A percentile compares a stretch with the other conserved stretches of the same genome.
phyloP scores from a whole-genome alignment of 108 stramenopile genomes.

The Fragilariopsis cylindrus region DNA sequence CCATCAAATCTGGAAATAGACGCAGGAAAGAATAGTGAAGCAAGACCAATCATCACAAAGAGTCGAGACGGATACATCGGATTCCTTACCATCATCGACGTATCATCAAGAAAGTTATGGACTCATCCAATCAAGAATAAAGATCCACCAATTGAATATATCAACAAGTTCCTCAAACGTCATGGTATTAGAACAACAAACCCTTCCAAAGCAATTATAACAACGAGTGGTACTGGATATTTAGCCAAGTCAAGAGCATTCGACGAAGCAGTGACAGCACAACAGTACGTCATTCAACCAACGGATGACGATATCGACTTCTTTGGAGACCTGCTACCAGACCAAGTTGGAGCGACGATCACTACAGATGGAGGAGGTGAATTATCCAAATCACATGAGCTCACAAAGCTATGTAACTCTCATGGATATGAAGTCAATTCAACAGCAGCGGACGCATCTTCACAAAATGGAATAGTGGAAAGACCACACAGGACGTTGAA shows the following conservation, averaged over 20 bases:
- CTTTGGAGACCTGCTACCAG: background rate
- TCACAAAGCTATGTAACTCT: background rate
- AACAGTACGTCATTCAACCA: background rate
- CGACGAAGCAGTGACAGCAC: background rate
- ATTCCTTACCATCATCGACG: no score
- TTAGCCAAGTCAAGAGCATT: background rate
- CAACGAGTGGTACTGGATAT: background rate
- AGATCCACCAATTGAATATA: no score
- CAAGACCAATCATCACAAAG: no score
- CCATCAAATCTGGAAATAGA: no score
- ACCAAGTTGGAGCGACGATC: background rate
- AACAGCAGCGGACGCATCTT: constrained; percentile 17
- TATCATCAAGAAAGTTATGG: no score
- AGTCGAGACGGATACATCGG: no score
- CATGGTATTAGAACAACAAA: background rate
- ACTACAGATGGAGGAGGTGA: constrained; percentile 16
- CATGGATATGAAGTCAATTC: constrained; percentile 4
- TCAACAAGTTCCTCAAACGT: background rate
- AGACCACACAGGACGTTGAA: constrained; percentile 15
- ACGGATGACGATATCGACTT: background rate
- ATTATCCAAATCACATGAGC: background rate
- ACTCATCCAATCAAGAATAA: no score
- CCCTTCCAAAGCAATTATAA: background rate
- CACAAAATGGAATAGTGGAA: constrained; percentile 23
- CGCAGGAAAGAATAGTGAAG: no score